Conservation (phyloP, 2,329 filamentous ascomycete species). For the Chaetomiaceae sp. region DNA sequence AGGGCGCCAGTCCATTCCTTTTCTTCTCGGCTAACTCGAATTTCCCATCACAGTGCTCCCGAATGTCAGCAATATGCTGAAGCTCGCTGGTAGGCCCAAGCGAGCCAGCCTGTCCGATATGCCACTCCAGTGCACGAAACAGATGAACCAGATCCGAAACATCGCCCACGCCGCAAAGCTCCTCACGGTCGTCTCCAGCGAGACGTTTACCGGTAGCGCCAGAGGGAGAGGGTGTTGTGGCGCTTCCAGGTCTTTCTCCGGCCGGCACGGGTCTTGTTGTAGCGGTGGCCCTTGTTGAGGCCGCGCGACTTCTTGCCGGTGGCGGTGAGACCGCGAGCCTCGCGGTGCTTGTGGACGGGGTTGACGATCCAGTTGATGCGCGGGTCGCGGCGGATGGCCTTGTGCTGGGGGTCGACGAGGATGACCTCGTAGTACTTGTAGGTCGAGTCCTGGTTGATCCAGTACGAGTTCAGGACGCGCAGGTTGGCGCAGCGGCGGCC, state of each 20-base stretch:
- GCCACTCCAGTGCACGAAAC: slow-evolving; percentile 17
- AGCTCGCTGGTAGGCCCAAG: slow-evolving; percentile 11
- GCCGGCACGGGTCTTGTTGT: slow-evolving; percentile 96
- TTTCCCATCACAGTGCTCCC: slow-evolving; percentile 21
- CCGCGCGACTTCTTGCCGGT: slow-evolving; percentile 99
- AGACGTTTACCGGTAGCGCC: slow-evolving; percentile 81
- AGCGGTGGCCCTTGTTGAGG: slow-evolving; percentile 98
- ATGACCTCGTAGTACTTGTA: slow-evolving; percentile 99
- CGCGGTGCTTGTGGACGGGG: slow-evolving; percentile 99
- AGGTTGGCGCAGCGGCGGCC: slow-evolving; percentile 98
- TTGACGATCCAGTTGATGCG: slow-evolving; percentile 99
- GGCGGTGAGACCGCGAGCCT: slow-evolving; percentile 92
- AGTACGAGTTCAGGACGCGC: slow-evolving; percentile 99
- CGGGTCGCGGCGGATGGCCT: slow-evolving; percentile 97
- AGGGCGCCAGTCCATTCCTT: slow-evolving; percentile 25
- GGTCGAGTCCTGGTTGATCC: slow-evolving; percentile 99
- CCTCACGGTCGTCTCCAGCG: slow-evolving; percentile 4
- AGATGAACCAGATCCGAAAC: slow-evolving; percentile 23
- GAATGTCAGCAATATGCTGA: slow-evolving; percentile 19
- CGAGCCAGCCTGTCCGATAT: slow-evolving; percentile 17
- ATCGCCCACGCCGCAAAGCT: slow-evolving; percentile 5
- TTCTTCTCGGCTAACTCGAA: slow-evolving; percentile 25
- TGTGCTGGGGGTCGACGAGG: slow-evolving; percentile 99
- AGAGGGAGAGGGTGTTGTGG: slow-evolving; percentile 98
- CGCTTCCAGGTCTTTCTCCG: slow-evolving; percentile 99